phyloP scores from a whole-genome alignment of 768 basidiomycete genomes.

The Russula sp. region DNA sequence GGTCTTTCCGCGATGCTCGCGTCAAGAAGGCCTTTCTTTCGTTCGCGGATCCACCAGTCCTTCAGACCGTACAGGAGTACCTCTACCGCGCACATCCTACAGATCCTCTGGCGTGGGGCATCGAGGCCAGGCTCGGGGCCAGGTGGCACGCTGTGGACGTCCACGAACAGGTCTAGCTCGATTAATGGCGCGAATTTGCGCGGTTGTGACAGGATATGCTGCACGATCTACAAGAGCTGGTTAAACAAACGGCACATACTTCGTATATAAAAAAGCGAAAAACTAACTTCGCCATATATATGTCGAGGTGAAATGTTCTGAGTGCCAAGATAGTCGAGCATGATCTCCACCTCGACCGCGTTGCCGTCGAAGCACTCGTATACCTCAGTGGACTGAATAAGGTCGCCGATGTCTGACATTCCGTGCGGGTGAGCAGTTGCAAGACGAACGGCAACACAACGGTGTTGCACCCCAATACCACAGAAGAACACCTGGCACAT shows the following conservation, averaged over 20 bases:
- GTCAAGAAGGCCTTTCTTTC: conserved; percentile 59
- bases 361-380: conserved; percentile 80
- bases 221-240: conserved; percentile 44
- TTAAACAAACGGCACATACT: neutral
- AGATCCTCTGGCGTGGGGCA: conserved; percentile 54
- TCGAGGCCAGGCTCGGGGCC: conserved; percentile 50
- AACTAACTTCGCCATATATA: conserved; percentile 60
- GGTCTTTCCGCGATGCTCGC: conserved; percentile 47
- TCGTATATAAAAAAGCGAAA: conserved; percentile 31
- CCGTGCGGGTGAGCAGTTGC: conserved; percentile 59
- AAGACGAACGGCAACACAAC: conserved; percentile 58
- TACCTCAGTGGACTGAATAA: conserved; percentile 66
- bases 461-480: conserved; percentile 67
- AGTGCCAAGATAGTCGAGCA: conserved; percentile 70
- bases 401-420: conserved; percentile 59
- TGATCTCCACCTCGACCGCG: conserved; percentile 71
- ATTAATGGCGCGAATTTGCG: conserved; percentile 57
- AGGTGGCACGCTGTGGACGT: conserved; percentile 52
- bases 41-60: conserved; percentile 80
- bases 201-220: conserved; percentile 52
- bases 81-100: conserved; percentile 67
- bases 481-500: conserved; percentile 79
- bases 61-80: conserved; percentile 67
- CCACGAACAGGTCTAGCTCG: conserved; percentile 62
- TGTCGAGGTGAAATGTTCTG: conserved; percentile 56